These are phyloP conservation scores for Passiflora organensis DNA, from an alignment of 345 rosid genomes.

Conservation along the genomic window DNA sequence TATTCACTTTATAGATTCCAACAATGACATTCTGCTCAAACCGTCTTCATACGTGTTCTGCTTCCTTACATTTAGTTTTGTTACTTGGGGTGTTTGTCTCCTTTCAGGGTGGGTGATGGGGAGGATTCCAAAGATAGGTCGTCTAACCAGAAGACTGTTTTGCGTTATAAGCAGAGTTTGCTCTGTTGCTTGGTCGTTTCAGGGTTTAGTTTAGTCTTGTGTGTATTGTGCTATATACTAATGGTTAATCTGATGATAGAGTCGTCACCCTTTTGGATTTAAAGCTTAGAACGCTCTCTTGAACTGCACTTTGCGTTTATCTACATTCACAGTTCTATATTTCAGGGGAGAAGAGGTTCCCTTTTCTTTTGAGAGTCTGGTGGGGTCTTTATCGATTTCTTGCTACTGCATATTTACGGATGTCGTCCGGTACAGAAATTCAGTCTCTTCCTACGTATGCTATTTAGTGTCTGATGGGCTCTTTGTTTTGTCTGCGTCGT, in stretches of 20 bases:
- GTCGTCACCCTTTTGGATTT: slow-evolving; percentile 54
- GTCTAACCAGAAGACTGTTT: slow-evolving; percentile 9
- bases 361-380: slow-evolving; percentile 58
- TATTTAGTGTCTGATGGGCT: slow-evolving; percentile 42
- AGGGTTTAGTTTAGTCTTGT: slow-evolving; percentile 39
- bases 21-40: too few relatives aligned
- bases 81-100: slow-evolving; percentile 30
- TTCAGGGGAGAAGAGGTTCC: slow-evolving; percentile 34
- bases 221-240: slow-evolving; percentile 48
- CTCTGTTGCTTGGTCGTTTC: slow-evolving; percentile 49
- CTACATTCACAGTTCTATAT: slow-evolving; percentile 25
- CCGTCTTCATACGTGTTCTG: slow-evolving; percentile 35
- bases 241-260: slow-evolving; percentile 47
- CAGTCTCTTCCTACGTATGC: slow-evolving; percentile 20
- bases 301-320: slow-evolving; percentile 47
- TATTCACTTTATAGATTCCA: too few relatives aligned
- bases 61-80: slow-evolving; percentile 38
- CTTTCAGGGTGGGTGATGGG: slow-evolving; percentile 21
- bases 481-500: slow-evolving; percentile 41
- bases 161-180: slow-evolving; percentile 38
- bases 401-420: slow-evolving; percentile 57
- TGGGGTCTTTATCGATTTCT: slow-evolving; percentile 62
- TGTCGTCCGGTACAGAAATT: slow-evolving; percentile 30
- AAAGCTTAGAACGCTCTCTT: slow-evolving; percentile 48
- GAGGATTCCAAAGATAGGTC: slow-evolving; percentile 24